Base-by-base conservation (phyloP, 2,329 filamentous ascomycete species). In the Sporothrix mexicana region DNA sequence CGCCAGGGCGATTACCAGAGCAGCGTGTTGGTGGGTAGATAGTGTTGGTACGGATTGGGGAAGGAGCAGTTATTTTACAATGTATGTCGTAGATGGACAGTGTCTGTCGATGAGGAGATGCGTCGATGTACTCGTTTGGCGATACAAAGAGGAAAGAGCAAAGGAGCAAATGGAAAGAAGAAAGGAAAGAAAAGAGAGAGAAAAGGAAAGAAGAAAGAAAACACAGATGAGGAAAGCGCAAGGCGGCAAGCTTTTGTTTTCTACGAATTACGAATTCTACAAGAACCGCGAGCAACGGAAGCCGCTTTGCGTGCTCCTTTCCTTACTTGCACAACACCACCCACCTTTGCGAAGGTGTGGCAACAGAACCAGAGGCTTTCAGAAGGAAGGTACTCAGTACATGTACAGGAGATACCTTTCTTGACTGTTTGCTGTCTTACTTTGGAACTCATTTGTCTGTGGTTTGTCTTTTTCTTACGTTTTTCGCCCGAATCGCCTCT, bases 251-350 rank as follows among this genome's bases (percentile, higher is more conserved):
- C 67, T 69, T 69, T 53, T 68, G 47, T 57, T 55, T 69, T 57
- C 49, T 45, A 59, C 51, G n/a, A 45, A 23, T 15, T 64, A 20
- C 15, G 17, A 17, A 55, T 45, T 20, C 45, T 13, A 20, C 17
- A 66, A 17, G 6, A 13, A 59, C 57, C 13, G 25, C 23, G 25
- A 36, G 12, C 2, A 36, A 59, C 12, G 23, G 20, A 15, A 30
- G 23, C 23, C 13, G 10, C 15, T 59, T 59, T 70, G 53, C 53
- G 68, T 69, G 67, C 67, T 69, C 25, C 67, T 23, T 69, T 20
- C 47, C 20, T 43, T 45, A 15, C 61, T 43, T 25, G n/a, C 61
- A 72, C 71, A 69, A 57, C 71, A 72, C 71, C 47, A 68, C 66
- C 66, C 61, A 66, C 41, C 41, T 64, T 61, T 51, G 43, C 71